Evolutionary conservation across 2,329 filamentous ascomycete genomes (phyloP), one percentile per base, ranked within the genome.

Genomic region (Trematosphaeria pertusa): DNA sequence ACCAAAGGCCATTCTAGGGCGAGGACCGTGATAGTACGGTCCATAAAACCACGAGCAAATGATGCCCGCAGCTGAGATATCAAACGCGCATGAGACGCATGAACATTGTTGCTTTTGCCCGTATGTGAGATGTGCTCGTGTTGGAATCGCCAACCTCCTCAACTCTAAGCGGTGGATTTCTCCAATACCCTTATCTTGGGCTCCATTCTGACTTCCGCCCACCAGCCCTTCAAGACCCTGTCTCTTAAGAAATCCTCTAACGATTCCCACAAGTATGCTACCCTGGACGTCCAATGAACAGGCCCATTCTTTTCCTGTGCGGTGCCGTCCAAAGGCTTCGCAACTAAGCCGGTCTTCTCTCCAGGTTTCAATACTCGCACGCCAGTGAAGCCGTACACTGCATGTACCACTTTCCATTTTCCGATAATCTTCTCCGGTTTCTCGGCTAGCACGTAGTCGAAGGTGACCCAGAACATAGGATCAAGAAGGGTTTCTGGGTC

Each of bases 371-470:
- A 15, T 6, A 82, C 28, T 6, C 65, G 69, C 21, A 84, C 54
- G 0, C 81, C 81, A 5, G 74, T 75, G 56, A 81, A 84, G 0
- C 75, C 80, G 43, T 77, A 69, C 2, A 84, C 71, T 2, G 74
- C 74, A 24, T 77, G 74, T 2, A 80, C 61, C 7, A 78, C 72
- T 34, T 78, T 71, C 83, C 83, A 87, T 3, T 64, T 70, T 0
- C 75, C 77, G 36, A 81, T 80, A 20, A 75, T 58, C 50, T 71
- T 65, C 52, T 76, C 65, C 8, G 79, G 73, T 46, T 72, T 67
- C 64, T 86, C 84, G 1, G 80, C 73, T 18, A 86, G 67, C 2
- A 78, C 78, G 54, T 84, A 86, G 54, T 86, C 81, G 48, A 86
- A 84, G 5, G 72, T 65, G 1, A 73, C 65, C 84, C 83, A 87